A percentile compares a stretch with the other conserved stretches of the same genome.
phyloP scores from a whole-genome alignment of 2,329 filamentous ascomycete genomes.

The Capronia coronata region DNA sequence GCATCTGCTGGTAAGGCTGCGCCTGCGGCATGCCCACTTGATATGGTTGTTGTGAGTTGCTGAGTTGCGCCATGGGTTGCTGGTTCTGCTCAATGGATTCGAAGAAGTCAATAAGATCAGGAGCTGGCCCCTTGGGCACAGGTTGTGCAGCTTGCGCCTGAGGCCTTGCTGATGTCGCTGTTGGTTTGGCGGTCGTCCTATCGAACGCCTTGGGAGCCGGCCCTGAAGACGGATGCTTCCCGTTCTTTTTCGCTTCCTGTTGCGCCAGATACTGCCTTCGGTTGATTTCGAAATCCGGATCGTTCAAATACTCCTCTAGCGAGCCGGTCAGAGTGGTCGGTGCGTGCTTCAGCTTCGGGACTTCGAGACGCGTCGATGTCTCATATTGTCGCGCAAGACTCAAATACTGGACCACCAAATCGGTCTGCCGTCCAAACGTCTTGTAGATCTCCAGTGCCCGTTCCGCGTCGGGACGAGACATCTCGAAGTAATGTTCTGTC shows the following conservation, averaged over 20 bases:
- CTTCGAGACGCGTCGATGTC: constrained; percentile 83
- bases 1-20: constrained; percentile 23
- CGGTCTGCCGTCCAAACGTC: constrained; percentile 83
- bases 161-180: constrained; percentile 26
- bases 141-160: constrained; percentile 30
- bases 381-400: constrained; percentile 83
- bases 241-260: constrained; percentile 57
- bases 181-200: constrained; percentile 28
- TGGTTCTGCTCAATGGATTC: constrained; percentile 88
- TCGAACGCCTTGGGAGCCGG: constrained; percentile 25
- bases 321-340: constrained; percentile 84
- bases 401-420: constrained; percentile 85
- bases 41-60: constrained; percentile 35
- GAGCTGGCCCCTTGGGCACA: constrained; percentile 39
- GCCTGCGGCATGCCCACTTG: constrained; percentile 15
- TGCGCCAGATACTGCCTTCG: constrained; percentile 85
- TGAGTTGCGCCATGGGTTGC: constrained; percentile 55
- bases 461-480: constrained; percentile 91
- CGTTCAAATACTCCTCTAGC: constrained; percentile 87
- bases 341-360: constrained; percentile 94
- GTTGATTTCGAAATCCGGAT: constrained; percentile 91
- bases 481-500: constrained; percentile 91
- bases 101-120: constrained; percentile 89
- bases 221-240: constrained; percentile 30
- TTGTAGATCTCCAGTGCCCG: constrained; percentile 88